Base-by-base conservation (phyloP, 441 rosid species). In the Erysimum pusillum region DNA sequence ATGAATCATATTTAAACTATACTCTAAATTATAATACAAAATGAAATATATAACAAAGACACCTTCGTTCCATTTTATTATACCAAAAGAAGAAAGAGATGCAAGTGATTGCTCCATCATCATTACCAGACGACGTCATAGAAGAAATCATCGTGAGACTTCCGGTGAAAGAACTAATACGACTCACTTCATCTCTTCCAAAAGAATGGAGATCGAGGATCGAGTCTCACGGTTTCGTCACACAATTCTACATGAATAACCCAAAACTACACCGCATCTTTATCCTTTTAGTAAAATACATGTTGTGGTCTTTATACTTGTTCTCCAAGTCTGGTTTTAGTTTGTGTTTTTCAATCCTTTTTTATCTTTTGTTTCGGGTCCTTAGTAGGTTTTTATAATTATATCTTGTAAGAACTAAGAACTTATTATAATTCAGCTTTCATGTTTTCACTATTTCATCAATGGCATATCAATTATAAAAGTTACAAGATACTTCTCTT, bases 401-500 rank as follows among this genome's bases (percentile, higher is more conserved):
- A 22, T 22, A 1, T 22, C 2, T 1, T 22, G n/a, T n/a, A n/a
- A n/a, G n/a, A n/a, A n/a, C n/a, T n/a, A 22, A 22, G 25, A 22
- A 22, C 25, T 22, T 22, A 22, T 22, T 22, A 22, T 22, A 22
- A 22, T 22, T 22, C 25, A 22, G 2, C 2, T 22, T 22, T 22
- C 25, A 22, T 22, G 25, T 22, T 22, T 22, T 22, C 25, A 22
- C 25, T 22, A 22, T 22, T 22, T 22, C 25, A 22, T 22, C 25
- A 22, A 22, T 22, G 25, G 25, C 25, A 22, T 22, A 22, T 22
- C 25, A 22, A 22, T 25, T 48, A 48, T 48, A 63, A 74, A 42
- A 42, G 71, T 64, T 74, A 54, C 77, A 72, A 14, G 49, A 54
- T 38, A 20, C 35, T 39, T 49, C 34, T 9, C 20, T 31, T 73